A percentile compares a stretch with the other conserved stretches of the same genome.
These are phyloP conservation scores for Talaromyces ruber DNA, from an alignment of 495 filamentous ascomycete genomes.

Conservation along the genomic window DNA sequence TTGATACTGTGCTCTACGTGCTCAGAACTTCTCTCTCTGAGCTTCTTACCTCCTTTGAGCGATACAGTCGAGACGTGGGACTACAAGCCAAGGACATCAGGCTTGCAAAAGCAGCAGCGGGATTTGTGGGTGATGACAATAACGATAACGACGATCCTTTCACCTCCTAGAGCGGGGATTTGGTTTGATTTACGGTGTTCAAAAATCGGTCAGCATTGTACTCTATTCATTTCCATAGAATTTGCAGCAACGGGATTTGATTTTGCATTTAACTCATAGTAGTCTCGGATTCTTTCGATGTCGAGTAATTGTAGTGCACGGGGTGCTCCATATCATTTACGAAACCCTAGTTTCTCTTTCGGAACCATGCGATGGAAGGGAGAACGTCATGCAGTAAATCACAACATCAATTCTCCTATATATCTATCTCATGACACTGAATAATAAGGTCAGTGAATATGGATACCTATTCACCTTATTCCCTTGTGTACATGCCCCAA, in stretches of 20 bases:
- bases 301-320: background rate
- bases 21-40: conserved; percentile 51
- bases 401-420: background rate
- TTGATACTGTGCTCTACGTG: conserved; percentile 51
- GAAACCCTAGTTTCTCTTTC: background rate
- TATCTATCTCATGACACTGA: background rate
- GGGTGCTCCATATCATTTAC: background rate
- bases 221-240: background rate
- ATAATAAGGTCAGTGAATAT: background rate
- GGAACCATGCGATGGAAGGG: background rate
- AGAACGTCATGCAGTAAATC: background rate
- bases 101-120: conserved; percentile 57
- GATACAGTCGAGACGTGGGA: conserved; percentile 57
- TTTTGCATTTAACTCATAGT: background rate
- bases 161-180: background rate
- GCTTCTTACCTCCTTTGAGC: conserved; percentile 59
- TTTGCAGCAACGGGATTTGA: background rate
- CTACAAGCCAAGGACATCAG: conserved; percentile 59
- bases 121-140: conserved; percentile 9
- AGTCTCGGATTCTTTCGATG: background rate
- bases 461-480: background rate
- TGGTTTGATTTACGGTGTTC: background rate
- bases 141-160: conserved; percentile 4
- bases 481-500: background rate
- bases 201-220: conserved; percentile 1